Conservation (phyloP, 768 basidiomycete species). For the Austroboletus eburneus region DNA sequence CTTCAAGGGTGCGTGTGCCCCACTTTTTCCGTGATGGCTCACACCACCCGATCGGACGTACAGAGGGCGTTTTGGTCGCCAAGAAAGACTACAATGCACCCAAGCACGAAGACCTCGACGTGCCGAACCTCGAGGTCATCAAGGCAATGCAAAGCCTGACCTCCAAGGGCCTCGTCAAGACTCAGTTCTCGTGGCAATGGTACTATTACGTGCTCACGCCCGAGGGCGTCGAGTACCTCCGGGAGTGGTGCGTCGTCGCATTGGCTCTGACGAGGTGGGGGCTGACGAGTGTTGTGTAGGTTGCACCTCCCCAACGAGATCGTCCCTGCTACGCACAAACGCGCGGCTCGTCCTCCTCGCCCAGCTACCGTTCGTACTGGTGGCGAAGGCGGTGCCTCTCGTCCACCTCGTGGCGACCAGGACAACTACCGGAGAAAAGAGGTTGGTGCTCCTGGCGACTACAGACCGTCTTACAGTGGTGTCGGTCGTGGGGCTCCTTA, state of each 20-base stretch:
- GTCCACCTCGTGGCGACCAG: slow-evolving; percentile 82
- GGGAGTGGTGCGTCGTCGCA: slow-evolving; percentile 61
- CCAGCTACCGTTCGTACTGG: slow-evolving; percentile 72
- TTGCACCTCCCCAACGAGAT: slow-evolving; percentile 94
- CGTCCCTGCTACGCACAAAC: slow-evolving; percentile 97
- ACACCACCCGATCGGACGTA: not conserved
- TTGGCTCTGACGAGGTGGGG: not conserved
- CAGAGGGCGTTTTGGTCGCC: slow-evolving; percentile 98
- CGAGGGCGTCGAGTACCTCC: slow-evolving; percentile 95
- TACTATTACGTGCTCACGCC: slow-evolving; percentile 98
- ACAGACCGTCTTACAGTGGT: slow-evolving; percentile 83
- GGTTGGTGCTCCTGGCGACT: slow-evolving; percentile 82
- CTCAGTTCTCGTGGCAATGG: slow-evolving; percentile 99
- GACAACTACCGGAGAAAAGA: slow-evolving; percentile 91
- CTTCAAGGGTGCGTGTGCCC: slow-evolving; percentile 83
- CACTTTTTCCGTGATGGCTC: no score
- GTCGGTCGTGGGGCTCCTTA: slow-evolving; percentile 86
- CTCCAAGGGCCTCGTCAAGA: slow-evolving; percentile 88
- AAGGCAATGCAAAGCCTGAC: slow-evolving; percentile 68
- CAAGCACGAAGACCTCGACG: slow-evolving; percentile 87
- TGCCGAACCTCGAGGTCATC: slow-evolving; percentile 67
- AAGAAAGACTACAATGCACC: slow-evolving; percentile 99
- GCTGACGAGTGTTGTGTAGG: slow-evolving; percentile 39
- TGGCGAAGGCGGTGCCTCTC: slow-evolving; percentile 76
- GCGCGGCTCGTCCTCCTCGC: slow-evolving; percentile 81